A percentile compares a stretch with the other conserved stretches of the same genome.
Evolutionary conservation across 495 filamentous ascomycete genomes (phyloP).

Genomic region (Aspergillus carlsbadensis): DNA sequence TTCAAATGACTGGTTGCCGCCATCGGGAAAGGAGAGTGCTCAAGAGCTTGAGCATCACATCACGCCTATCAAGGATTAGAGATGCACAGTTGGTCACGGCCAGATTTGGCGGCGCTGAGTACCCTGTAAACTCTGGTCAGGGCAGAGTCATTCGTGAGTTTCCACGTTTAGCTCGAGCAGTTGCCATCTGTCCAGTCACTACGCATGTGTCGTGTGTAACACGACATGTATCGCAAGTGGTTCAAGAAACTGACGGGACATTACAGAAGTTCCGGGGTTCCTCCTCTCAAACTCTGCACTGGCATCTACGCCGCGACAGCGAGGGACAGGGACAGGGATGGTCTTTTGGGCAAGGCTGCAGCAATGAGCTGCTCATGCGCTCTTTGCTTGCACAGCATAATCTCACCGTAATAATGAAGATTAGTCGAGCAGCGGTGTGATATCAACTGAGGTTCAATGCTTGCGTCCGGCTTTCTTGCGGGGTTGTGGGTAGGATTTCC

Average conservation of each 20-base stretch:
- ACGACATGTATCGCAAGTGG: background rate
- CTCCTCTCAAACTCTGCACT: conserved; percentile 1
- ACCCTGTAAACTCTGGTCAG: background rate
- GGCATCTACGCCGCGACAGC: background rate
- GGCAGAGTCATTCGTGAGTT: background rate
- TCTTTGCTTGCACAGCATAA: background rate
- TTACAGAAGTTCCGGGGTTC: conserved; percentile 1
- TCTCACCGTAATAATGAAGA: background rate
- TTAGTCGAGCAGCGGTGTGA: conserved; percentile 4
- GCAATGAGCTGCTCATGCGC: background rate
- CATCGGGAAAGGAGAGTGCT: background rate
- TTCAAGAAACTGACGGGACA: background rate
- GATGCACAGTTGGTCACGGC: background rate
- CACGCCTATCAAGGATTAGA: background rate
- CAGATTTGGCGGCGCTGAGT: too few relatives aligned
- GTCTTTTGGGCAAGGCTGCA: background rate
- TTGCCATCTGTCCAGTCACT: too few relatives aligned
- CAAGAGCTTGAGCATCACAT: background rate
- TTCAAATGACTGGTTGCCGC: background rate
- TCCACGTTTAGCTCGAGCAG: too few relatives aligned
- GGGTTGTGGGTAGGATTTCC: background rate
- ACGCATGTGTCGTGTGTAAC: too few relatives aligned
- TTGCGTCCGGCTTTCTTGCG: background rate
- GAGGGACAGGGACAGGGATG: background rate
- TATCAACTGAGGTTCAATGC: background rate